Evolutionary conservation across 2,329 filamentous ascomycete genomes (phyloP), one percentile per base, ranked within the genome.

Genomic region (Raffaelea arxii): DNA sequence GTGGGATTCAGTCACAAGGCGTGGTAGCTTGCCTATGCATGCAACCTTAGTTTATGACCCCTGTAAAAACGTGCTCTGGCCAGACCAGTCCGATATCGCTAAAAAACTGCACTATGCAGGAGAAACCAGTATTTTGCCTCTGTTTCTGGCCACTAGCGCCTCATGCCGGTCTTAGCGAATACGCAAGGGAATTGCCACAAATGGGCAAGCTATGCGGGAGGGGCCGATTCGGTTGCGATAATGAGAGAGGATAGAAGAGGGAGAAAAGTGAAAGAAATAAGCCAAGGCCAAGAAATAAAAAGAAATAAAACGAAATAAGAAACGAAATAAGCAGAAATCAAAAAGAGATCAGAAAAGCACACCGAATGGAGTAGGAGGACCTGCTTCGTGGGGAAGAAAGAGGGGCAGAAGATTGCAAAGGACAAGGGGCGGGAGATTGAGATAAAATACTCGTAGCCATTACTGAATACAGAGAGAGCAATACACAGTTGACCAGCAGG

Each of bases 261-360:
- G 39, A 11, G 30, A 42, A 30, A 36, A 25, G 44, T 14, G 25
- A 23, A 37, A 24, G 18, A 41, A 30, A 42, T 36, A 30, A 37
- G 41, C 25, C 32, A 36, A 18, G 21, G 19, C 4, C 16, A 32
- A 21, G 44, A 40, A 19, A 23, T 4, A 21, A 35, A 16, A 11
- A 4, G 16, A 23, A 24, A 24, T 14, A 18, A 21, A 36, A 25
- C 11, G 50, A 49, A 19, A 53, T 43, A 30, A 46, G 52, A 44
- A 46, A 6, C 7, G 41, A n/a, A 38, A 36, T 7, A n/a, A 24
- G 21, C 19, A 27, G 38, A 43, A 21, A 25, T 16, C n/a, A 46
- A 25, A 30, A n/a, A 35, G 11, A 14, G 43, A 36, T 25, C 18
- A 12, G 30, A 16, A 30, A 30, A 16, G 27, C 27, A 9, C 27